Evolutionary conservation across 805 yeast species (phyloP), one percentile per base, ranked within the genome.

Genomic region (Vanderwaltozyma verrucispora): DNA sequence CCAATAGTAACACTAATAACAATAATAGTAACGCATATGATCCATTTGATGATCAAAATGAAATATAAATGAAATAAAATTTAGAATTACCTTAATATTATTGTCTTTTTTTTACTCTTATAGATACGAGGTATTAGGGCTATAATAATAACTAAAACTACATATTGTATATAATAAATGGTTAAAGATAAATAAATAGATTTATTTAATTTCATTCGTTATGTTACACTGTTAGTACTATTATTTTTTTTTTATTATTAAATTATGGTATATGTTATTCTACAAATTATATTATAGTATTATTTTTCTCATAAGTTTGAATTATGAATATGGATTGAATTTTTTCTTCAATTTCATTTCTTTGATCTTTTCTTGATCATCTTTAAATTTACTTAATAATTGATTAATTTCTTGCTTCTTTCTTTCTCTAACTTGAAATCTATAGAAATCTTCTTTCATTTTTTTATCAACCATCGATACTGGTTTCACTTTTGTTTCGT

Each of bases 401-500:
- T 84, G 87, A 55, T 85, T 84, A 84, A 92, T 86, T 60, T 89
- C 95, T 45, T 72, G 75, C 68, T 92, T 92, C 72, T 88, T 89
- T 53, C 76, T 74, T 59, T 92, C 95, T 62, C 99, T 78, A 48
- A 92, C 74, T 66, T 92, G 99, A 75, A 88, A 92, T 51, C 95
- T 72, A 68, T 92, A 92, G 68, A 92, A 92, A 63, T 94, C 97
- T 47, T 73, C 71, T 67, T 88, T 85, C 60, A 72, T 75, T 60
- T 80, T 77, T 63, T 71, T 67, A 47, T 28, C 86, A 68, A 43
- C 83, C 83, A 44, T 77, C 0, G 54, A 35, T 13, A 47, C 45
- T 28, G 51, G 46, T 24, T 32, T 46, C 17, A 38, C 39, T 27
- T 48, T 49, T 31, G 31, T 45, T 31, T 54, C 56, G 41, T 56